phyloP scores from a whole-genome alignment of 2,329 filamentous ascomycete genomes.

The Colletotrichum trifolii region DNA sequence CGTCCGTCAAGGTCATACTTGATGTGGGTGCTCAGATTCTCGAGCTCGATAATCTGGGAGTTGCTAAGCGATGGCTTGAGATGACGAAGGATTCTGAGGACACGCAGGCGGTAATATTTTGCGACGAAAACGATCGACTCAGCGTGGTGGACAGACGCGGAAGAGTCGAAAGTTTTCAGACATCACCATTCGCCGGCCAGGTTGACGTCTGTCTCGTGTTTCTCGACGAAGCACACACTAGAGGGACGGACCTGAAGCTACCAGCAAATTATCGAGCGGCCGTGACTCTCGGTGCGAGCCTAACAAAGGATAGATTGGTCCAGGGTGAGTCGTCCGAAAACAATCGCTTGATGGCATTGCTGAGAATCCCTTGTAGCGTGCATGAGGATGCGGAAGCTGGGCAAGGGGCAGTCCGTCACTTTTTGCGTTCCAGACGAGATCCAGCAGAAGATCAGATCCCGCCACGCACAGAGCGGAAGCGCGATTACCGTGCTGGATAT shows the following conservation, averaged over 20 bases:
- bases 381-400: conserved; percentile 78
- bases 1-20: conserved; percentile 67
- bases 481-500: conserved; percentile 64
- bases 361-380: conserved; percentile 59
- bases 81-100: conserved; percentile 29
- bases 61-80: conserved; percentile 66
- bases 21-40: conserved; percentile 79
- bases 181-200: conserved; percentile 67
- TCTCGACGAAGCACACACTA: conserved; percentile 76
- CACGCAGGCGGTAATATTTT: conserved; percentile 65
- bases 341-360: neutral
- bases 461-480: conserved; percentile 13
- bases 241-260: conserved; percentile 75
- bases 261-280: conserved; percentile 69
- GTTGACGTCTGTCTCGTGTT: conserved; percentile 72
- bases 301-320: conserved; percentile 76
- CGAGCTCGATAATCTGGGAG: conserved; percentile 67
- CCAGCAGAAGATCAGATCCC: conserved; percentile 58
- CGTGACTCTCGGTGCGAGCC: conserved; percentile 71
- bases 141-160: conserved; percentile 62
- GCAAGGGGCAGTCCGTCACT: conserved; percentile 71
- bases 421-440: conserved; percentile 73
- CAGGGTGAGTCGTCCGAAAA: conserved; percentile 64
- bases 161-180: conserved; percentile 59
- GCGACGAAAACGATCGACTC: conserved; percentile 65